Evolutionary conservation across 495 filamentous ascomycete species (phyloP).

Genomic region (Hyaloscypha finlandica): DNA sequence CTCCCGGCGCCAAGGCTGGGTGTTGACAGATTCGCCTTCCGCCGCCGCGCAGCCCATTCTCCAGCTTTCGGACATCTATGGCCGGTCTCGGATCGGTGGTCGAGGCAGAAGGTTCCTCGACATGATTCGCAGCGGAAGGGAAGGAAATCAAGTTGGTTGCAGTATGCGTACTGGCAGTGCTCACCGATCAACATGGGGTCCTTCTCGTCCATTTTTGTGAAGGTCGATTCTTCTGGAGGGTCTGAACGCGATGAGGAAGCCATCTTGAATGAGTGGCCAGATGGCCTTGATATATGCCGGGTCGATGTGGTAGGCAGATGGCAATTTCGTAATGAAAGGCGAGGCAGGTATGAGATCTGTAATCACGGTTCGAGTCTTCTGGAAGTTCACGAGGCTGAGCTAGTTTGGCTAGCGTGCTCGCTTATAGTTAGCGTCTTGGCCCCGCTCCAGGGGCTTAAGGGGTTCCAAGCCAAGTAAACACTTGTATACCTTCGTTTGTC

Average conservation of each 20-base stretch:
- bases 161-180: conserved; percentile 89
- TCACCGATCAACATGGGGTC: conserved; percentile 84
- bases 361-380: conserved; percentile 11
- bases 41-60: conserved; percentile 77
- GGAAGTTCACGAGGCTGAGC: conserved; percentile 5
- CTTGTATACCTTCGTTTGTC: too few species aligned
- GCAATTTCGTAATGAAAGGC: conserved; percentile 12
- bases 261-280: conserved; percentile 36
- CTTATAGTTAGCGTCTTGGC: neutral
- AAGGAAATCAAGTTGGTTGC: conserved; percentile 93
- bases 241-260: conserved; percentile 39
- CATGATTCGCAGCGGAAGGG: conserved; percentile 95
- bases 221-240: conserved; percentile 33
- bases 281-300: neutral
- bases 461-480: neutral
- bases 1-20: conserved; percentile 46
- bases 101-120: conserved; percentile 81
- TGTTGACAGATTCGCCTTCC: conserved; percentile 53
- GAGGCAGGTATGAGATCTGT: conserved; percentile 7
- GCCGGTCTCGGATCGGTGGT: conserved; percentile 85
- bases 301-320: conserved; percentile 15
- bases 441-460: neutral
- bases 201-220: conserved; percentile 51
- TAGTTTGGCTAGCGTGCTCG: neutral
- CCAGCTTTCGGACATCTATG: conserved; percentile 82